phyloP scores from a whole-genome alignment of 306 rosid species.

The Cotoneaster glaucophyllus region DNA sequence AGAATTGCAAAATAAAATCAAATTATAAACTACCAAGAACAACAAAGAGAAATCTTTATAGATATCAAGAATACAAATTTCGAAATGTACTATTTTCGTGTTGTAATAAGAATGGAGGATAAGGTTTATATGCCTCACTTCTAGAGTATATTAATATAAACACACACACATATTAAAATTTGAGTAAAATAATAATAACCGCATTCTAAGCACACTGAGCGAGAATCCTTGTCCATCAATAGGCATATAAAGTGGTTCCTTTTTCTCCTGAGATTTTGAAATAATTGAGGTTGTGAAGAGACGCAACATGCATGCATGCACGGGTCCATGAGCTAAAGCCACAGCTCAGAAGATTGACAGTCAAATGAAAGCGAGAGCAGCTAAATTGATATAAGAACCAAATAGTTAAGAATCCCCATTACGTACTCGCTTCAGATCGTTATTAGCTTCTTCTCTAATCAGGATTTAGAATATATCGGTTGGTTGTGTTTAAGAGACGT shows the following conservation, averaged over 20 bases:
- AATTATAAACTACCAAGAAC: too few relatives aligned
- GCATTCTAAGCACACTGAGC: too few relatives aligned
- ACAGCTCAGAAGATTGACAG: background rate
- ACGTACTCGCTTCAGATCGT: background rate
- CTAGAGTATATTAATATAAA: too few relatives aligned
- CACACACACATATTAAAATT: too few relatives aligned
- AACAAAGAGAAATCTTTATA: too few relatives aligned
- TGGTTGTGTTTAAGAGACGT: background rate
- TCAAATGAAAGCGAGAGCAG: slow-evolving; percentile 2
- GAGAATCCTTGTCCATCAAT: background rate
- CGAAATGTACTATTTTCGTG: too few relatives aligned
- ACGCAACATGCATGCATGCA: slow-evolving; percentile 5
- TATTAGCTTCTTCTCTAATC: background rate
- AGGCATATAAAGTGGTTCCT: background rate
- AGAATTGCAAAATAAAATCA: background rate
- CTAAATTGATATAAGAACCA: background rate
- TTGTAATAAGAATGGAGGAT: too few relatives aligned
- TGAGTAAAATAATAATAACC: too few relatives aligned
- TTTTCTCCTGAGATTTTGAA: slow-evolving; percentile 2
- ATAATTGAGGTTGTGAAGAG: slow-evolving; percentile 15
- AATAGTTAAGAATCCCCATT: background rate
- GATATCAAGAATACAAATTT: too few relatives aligned
- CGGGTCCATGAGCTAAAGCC: too few relatives aligned
- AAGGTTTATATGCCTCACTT: too few relatives aligned
- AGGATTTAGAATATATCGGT: background rate